Percentiles rank a stretch among this genome's conserved stretches.
Conservation (phyloP, 192 early-diverging fungal genomes). For the Coemansia sp. region DNA sequence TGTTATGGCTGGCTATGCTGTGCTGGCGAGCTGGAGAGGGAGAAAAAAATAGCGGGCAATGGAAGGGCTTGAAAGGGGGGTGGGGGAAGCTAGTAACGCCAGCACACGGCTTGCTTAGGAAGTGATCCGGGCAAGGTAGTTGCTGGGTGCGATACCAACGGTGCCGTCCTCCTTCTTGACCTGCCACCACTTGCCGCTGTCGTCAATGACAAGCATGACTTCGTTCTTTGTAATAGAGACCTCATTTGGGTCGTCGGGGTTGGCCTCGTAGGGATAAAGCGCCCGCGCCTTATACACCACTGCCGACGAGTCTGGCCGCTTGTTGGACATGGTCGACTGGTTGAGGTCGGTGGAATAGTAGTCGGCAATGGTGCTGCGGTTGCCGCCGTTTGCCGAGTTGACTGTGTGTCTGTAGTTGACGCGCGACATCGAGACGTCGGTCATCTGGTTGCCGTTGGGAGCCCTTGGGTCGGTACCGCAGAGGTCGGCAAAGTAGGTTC, state of each 20-base stretch:
- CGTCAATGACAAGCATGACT: conserved; percentile 79
- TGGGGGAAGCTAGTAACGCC: not conserved
- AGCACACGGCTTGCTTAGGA: conserved; percentile 10
- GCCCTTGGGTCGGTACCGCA: conserved; percentile 41
- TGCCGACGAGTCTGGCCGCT: conserved; percentile 35
- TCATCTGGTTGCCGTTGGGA: conserved; percentile 11
- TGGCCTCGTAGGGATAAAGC: conserved; percentile 79
- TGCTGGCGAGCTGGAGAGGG: no score
- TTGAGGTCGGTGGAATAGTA: conserved; percentile 39
- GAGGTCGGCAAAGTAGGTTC: conserved; percentile 51
- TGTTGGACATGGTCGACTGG: conserved; percentile 34
- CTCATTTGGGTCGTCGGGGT: conserved; percentile 87
- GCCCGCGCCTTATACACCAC: conserved; percentile 63
- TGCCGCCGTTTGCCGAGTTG: conserved; percentile 17
- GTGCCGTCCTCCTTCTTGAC: conserved; percentile 75
- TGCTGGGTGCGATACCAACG: conserved; percentile 85
- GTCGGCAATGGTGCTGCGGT: conserved; percentile 32
- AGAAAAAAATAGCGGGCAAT: no score
- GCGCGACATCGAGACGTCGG: conserved; percentile 26
- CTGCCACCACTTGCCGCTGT: conserved; percentile 98
- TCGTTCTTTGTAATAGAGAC: conserved; percentile 87
- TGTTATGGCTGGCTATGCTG: conserved; percentile 2
- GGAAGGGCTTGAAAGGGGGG: not conserved
- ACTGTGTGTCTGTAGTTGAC: conserved; percentile 41
- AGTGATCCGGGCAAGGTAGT: conserved; percentile 62